phyloP scores from a whole-genome alignment of 2,329 filamentous ascomycete species.

The Ascochyta rabiei region DNA sequence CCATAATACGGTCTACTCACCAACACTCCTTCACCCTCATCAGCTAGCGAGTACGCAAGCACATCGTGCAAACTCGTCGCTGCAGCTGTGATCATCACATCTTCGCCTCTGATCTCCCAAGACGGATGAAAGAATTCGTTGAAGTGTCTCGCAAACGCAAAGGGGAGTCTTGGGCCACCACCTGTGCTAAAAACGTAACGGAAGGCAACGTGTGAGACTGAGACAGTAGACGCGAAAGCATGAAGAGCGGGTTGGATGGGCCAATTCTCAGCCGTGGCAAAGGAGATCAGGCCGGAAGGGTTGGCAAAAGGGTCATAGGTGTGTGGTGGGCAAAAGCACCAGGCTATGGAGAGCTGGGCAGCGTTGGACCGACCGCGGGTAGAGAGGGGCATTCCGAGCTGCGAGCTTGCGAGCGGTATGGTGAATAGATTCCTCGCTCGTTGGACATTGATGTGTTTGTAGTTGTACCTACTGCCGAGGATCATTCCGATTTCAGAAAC shows the following conservation, averaged over 20 bases:
- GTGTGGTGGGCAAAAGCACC: constrained; percentile 16
- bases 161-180: background rate
- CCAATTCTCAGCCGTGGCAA: constrained; percentile 60
- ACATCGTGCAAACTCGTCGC: constrained; percentile 53
- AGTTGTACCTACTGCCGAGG: background rate
- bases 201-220: background rate
- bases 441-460: background rate
- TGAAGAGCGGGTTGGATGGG: constrained; percentile 57
- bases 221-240: background rate
- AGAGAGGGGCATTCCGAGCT: constrained; percentile 8
- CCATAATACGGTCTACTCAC: constrained; percentile 56
- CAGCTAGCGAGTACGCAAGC: constrained; percentile 52
- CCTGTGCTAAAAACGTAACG: constrained; percentile 1
- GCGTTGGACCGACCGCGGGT: constrained; percentile 18
- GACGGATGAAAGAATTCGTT: constrained; percentile 1
- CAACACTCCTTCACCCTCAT: constrained; percentile 55
- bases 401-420: background rate
- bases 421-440: too few relatives aligned
- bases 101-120: constrained; percentile 37
- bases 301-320: constrained; percentile 51
- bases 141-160: background rate
- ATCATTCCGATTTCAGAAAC: background rate
- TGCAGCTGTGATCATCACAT: constrained; percentile 51
- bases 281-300: constrained; percentile 54
- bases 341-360: constrained; percentile 18